A percentile compares a stretch with the other conserved stretches of the same genome.
Evolutionary conservation across 306 rosid species (phyloP).

Genomic region (Calophaca sinica): DNA sequence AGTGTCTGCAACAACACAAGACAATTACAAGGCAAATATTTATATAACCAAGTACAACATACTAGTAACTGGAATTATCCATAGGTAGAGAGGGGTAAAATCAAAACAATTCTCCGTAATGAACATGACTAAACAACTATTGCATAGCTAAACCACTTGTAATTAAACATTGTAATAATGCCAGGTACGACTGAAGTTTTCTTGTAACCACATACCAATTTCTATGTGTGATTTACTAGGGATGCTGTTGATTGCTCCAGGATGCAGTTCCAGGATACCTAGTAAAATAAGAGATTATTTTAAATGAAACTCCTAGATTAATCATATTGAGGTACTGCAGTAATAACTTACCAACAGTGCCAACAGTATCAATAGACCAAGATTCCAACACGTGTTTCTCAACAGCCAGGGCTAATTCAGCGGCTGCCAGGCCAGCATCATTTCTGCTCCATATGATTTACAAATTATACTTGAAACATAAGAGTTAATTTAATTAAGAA

Average conservation of each 20-base stretch:
- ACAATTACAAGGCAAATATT: slow-evolving; percentile 31
- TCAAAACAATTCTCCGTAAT: neutral
- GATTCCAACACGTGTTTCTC: slow-evolving; percentile 89
- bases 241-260: slow-evolving; percentile 97
- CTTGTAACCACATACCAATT: slow-evolving; percentile 67
- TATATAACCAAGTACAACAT: slow-evolving; percentile 24
- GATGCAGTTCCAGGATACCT: slow-evolving; percentile 92
- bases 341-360: slow-evolving; percentile 80
- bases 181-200: slow-evolving; percentile 27
- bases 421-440: slow-evolving; percentile 96
- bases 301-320: slow-evolving; percentile 5
- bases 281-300: slow-evolving; percentile 39
- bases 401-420: slow-evolving; percentile 88
- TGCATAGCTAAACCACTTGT: slow-evolving; percentile 34
- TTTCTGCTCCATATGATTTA: slow-evolving; percentile 65
- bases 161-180: slow-evolving; percentile 14
- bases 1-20: slow-evolving; percentile 61
- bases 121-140: slow-evolving; percentile 14
- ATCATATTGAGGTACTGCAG: neutral
- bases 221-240: slow-evolving; percentile 90
- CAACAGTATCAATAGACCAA: slow-evolving; percentile 93
- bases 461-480: slow-evolving; percentile 31
- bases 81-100: slow-evolving; percentile 10
- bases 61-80: slow-evolving; percentile 24
- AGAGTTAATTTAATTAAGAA: slow-evolving; percentile 9